These are phyloP conservation scores for Aspergillus japonicus DNA, from an alignment of 2,329 filamentous ascomycete genomes.

Conservation along the genomic window DNA sequence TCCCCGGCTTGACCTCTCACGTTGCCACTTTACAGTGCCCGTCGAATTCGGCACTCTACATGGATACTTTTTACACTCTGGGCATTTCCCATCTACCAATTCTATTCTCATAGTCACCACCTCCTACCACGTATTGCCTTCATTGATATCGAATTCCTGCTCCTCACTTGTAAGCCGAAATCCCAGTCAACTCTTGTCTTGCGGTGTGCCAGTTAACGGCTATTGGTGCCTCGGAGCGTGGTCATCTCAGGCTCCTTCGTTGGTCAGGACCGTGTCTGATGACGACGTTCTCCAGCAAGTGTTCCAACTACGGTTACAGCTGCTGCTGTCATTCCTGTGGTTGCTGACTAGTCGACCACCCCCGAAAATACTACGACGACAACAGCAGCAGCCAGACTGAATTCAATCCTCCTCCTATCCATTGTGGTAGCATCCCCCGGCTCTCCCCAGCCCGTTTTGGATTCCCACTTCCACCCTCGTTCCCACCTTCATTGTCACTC, in stretches of 20 bases:
- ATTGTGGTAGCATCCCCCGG: constrained; percentile 8
- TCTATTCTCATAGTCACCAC: constrained; percentile 3
- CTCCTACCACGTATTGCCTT: background rate
- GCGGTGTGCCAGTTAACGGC: background rate
- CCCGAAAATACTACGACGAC: background rate
- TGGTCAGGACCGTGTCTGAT: constrained; percentile 2
- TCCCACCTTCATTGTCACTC: background rate
- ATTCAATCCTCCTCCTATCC: constrained; percentile 6
- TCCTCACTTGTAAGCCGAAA: constrained; percentile 1
- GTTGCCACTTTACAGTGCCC: constrained; percentile 13
- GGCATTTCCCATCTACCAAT: background rate
- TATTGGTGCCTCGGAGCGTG: background rate
- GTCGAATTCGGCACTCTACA: background rate
- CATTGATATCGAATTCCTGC: background rate
- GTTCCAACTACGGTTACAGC: background rate
- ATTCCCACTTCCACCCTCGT: constrained; percentile 10
- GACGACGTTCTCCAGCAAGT: constrained; percentile 3
- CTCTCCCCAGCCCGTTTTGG: constrained; percentile 3
- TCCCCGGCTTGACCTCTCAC: constrained; percentile 4
- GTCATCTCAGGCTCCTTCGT: constrained; percentile 7
- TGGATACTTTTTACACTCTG: background rate
- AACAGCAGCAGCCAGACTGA: constrained; percentile 8
- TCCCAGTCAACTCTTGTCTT: background rate
- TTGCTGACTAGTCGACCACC: background rate
- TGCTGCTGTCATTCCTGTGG: constrained; percentile 4